Base-by-base conservation (phyloP, 805 yeast species). In the Lachancea dasiensis region DNA sequence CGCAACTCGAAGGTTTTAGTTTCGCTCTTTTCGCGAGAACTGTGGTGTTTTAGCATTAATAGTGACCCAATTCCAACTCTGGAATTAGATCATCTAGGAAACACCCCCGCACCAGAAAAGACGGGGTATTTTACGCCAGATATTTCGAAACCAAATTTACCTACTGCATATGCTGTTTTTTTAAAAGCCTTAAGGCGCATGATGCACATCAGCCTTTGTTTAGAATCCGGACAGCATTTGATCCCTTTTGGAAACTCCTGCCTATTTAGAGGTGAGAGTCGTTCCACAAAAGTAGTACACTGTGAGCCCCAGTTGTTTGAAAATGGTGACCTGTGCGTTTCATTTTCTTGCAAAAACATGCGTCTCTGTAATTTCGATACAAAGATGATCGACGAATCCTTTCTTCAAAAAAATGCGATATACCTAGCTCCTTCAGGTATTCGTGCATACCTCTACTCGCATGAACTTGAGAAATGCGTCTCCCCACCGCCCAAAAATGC, bases 371-470 rank as follows among this genome's bases (percentile, higher is more conserved):
- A 59, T 27, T 43, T 73, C 16, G 54, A 64, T 0, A 43, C 46
- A n/a, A 49, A 47, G 1, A 22, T 24, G 30, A 48, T 39, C 20
- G 51, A 40, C 39, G 50, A 41, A 20, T 34, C 40, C 16, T 52
- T 43, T 36, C 54, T 63, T 38, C 46, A 47, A 15, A 53, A 53
- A 6, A 60, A 60, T 49, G 74, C 72, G 0, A 44, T 74, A 2
- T 74, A 75, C 44, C 43, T 76, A 21, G 73, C 72, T 13, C 81
- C 81, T 0, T 70, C 78, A 7, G 80, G 78, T 1, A 73, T 74
- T 9, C 59, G 79, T 32, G 71, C 71, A 26, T 64, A 65, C 23
- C 51, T 70, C 4, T 64, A 68, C 0, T 60, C 64, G 3, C 47
- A 51, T 6, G 56, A 65, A 11, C 44, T 66, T 6, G 46, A 49